Base-by-base conservation (phyloP, 106 monocot genomes). In the Dendrobium officinale region DNA sequence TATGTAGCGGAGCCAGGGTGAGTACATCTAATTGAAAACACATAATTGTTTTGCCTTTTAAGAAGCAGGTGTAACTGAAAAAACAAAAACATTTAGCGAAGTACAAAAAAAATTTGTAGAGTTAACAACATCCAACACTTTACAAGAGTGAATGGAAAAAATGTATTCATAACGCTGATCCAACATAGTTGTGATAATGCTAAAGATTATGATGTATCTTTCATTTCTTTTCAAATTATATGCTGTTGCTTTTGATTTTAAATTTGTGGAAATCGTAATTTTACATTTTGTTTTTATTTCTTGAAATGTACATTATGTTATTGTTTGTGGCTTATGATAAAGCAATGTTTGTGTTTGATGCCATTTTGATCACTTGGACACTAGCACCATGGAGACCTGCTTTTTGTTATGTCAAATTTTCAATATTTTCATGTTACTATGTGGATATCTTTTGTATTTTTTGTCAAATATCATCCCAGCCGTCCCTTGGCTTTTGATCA, bases 1-100 rank as follows among this genome's bases (percentile, higher is more conserved):
- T 96, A 96, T 82, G 93, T 96, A 79, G 85, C 96, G 24, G 96
- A 93, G 70, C 84, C 93, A 77, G 96, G 96, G 96, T 96, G 81
- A 85, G 89, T 77, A 56, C 74, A 42, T 5, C 42, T 74, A 19
- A 31, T 1, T 74, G 15, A 74, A 33, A 74, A n/a, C 4, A 22
- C 22, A 3, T 61, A n/a, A n/a, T 61, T 61, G 61, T 5, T 61
- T 61, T n/a, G 61, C 5, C 13, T 61, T 24, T 22, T 22, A 22
- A 61, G 56, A 56, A 56, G 22, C 22, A 61, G 5, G 54, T 54
- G 16, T 54, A 9, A 4, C 22, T 19, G 6, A 61, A 61, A 61
- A 61, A 22, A 19, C 13, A 56, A 10, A 5, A 5, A n/a, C 4
- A n/a, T 22, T 61, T 61, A 3, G n/a, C 5, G n/a, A 4, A 51